Evolutionary conservation across 495 filamentous ascomycete genomes (phyloP).

Genomic region (Penicillium coprophilum): DNA sequence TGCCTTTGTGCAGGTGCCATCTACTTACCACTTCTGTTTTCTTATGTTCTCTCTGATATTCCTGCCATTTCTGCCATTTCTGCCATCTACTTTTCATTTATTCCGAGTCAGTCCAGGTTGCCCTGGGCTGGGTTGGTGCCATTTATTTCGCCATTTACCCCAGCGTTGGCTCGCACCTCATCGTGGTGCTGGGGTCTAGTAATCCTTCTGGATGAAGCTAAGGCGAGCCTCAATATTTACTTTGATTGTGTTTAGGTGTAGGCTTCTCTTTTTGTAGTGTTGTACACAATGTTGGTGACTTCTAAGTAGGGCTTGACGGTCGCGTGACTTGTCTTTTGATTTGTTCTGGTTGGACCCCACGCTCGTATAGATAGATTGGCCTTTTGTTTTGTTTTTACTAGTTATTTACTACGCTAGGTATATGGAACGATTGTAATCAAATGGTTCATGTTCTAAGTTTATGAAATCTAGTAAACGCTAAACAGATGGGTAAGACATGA

Average conservation of each 20-base stretch:
- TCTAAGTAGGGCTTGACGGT: background rate
- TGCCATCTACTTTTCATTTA: background rate
- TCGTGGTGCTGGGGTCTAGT: conserved; percentile 18
- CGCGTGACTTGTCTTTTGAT: background rate
- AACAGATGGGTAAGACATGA: background rate
- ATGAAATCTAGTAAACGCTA: background rate
- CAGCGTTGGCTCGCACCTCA: conserved; percentile 18
- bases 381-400: background rate
- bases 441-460: background rate
- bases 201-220: conserved; percentile 11
- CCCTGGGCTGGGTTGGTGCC: background rate
- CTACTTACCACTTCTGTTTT: too few relatives aligned
- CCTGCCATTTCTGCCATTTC: background rate
- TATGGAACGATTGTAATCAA: background rate
- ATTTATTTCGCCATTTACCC: conserved; percentile 12
- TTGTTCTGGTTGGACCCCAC: background rate
- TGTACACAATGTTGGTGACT: background rate
- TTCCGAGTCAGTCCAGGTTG: background rate
- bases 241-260: background rate
- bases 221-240: background rate
- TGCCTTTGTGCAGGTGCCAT: too few relatives aligned
- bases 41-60: background rate
- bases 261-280: background rate
- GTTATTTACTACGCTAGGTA: background rate
- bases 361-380: background rate